A percentile compares a stretch with the other conserved stretches of the same genome.
Conservation (phyloP, 208 protist species). For the Crithidia acanthocephali region DNA sequence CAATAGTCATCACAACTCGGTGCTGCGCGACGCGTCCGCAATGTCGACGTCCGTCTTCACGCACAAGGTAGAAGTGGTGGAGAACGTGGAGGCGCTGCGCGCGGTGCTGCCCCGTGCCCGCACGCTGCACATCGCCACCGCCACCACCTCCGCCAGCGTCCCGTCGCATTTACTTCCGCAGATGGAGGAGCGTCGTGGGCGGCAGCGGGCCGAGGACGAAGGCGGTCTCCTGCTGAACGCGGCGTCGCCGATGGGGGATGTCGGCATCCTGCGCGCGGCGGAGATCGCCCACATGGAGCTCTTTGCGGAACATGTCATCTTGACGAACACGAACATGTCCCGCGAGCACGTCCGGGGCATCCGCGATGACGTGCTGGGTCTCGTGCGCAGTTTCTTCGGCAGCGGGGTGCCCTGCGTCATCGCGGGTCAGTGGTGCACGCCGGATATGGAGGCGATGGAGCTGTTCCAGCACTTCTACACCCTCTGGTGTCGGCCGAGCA, state of each 20-base stretch:
- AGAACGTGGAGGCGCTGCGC: slow-evolving; percentile 56
- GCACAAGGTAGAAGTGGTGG: slow-evolving; percentile 50
- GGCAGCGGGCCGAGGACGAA: slow-evolving; percentile 26
- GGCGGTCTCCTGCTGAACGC: slow-evolving; percentile 35
- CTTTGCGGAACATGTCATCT: slow-evolving; percentile 83
- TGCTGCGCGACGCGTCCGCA: not conserved
- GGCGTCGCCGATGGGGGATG: slow-evolving; percentile 30
- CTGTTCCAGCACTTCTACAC: slow-evolving; percentile 84
- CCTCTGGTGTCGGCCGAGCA: slow-evolving; percentile 37
- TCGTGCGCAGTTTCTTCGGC: slow-evolving; percentile 76
- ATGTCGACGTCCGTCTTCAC: slow-evolving; percentile 26
- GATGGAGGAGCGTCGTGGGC: not conserved
- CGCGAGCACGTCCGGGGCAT: slow-evolving; percentile 34
- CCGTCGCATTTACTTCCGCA: slow-evolving; percentile 2
- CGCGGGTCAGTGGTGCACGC: slow-evolving; percentile 89
- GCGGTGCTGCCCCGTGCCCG: slow-evolving; percentile 44
- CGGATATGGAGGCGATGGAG: slow-evolving; percentile 82
- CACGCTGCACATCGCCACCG: slow-evolving; percentile 43
- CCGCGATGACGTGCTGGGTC: slow-evolving; percentile 68
- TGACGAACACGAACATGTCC: slow-evolving; percentile 85
- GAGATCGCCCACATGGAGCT: slow-evolving; percentile 83
- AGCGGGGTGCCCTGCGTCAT: slow-evolving; percentile 83
- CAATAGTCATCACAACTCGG: not conserved
- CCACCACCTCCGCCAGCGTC: slow-evolving; percentile 26
- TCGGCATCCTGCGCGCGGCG: slow-evolving; percentile 58